Evolutionary conservation across 1,139 yeast species (phyloP).

Genomic region (Blastobotrys petasosporus): DNA sequence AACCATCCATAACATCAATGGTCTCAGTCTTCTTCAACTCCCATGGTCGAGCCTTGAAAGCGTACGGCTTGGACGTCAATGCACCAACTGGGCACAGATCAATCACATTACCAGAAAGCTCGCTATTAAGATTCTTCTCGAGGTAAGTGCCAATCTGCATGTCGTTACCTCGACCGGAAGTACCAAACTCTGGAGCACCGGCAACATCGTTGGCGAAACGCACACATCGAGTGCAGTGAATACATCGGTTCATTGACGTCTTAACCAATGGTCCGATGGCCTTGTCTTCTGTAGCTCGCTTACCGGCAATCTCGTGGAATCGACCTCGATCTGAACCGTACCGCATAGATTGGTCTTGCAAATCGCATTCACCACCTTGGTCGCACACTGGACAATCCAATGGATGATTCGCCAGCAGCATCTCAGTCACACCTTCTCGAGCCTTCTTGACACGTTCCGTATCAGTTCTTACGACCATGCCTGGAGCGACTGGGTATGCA

Average conservation of each 20-base stretch:
- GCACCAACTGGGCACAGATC: conserved; percentile 95
- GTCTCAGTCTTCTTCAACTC: conserved; percentile 87
- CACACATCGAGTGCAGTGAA: conserved; percentile 89
- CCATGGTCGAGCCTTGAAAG: conserved; percentile 92
- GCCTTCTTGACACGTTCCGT: conserved; percentile 77
- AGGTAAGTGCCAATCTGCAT: conserved; percentile 89
- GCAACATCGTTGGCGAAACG: conserved; percentile 88
- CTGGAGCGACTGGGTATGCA: conserved; percentile 85
- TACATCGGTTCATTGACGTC: conserved; percentile 90
- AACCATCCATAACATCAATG: conserved; percentile 77
- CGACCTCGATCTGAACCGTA: conserved; percentile 86
- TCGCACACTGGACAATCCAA: conserved; percentile 91
- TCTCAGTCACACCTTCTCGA: conserved; percentile 87
- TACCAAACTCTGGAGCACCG: conserved; percentile 88
- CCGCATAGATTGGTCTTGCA: conserved; percentile 81
- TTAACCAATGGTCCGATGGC: conserved; percentile 86
- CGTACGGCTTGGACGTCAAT: conserved; percentile 81
- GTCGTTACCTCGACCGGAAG: conserved; percentile 86
- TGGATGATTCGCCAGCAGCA: conserved; percentile 84
- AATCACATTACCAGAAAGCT: conserved; percentile 80
- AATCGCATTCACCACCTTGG: conserved; percentile 93
- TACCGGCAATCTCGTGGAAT: conserved; percentile 73
- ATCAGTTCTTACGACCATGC: conserved; percentile 82
- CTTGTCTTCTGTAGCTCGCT: conserved; percentile 86
- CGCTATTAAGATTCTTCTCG: conserved; percentile 78